A percentile compares a stretch with the other conserved stretches of the same genome.
phyloP scores from a whole-genome alignment of 805 yeast genomes.

The Kuraishia cidri region DNA sequence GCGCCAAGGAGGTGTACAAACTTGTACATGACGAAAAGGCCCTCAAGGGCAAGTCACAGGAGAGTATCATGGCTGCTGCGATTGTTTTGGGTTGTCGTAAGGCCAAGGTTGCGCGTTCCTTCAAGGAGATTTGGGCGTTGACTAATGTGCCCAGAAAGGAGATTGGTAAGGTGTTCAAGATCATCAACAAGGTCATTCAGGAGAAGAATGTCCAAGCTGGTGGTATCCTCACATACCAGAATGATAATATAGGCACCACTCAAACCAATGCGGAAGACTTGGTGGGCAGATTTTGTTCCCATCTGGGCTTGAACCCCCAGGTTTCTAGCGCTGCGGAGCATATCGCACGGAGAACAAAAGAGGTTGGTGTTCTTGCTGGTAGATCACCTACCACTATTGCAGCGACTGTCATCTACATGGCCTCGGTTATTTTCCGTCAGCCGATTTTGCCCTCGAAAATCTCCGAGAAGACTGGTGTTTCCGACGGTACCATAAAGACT shows the following conservation, averaged over 20 bases:
- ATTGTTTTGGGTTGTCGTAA: conserved; percentile 91
- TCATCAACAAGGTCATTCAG: conserved; percentile 55
- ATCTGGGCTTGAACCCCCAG: conserved; percentile 76
- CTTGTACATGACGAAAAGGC: conserved; percentile 81
- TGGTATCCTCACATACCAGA: conserved; percentile 32
- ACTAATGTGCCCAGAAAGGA: conserved; percentile 92
- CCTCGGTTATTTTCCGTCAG: conserved; percentile 78
- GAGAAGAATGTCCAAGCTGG: conserved; percentile 41
- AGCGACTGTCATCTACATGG: conserved; percentile 94
- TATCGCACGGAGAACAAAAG: conserved; percentile 84
- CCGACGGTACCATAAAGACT: conserved; percentile 95
- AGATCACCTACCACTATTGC: conserved; percentile 96
- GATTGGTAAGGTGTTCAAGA: conserved; percentile 83
- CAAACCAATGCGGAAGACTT: conserved; percentile 92
- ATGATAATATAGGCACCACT: conserved; percentile 52
- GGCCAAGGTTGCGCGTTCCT: conserved; percentile 89
- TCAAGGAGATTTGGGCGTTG: conserved; percentile 91
- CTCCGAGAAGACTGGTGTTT: conserved; percentile 89
- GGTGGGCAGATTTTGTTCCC: conserved; percentile 93
- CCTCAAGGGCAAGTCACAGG: conserved; percentile 85
- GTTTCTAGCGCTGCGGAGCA: conserved; percentile 89
- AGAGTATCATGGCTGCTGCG: conserved; percentile 93
- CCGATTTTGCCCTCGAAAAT: conserved; percentile 71
- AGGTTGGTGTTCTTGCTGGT: conserved; percentile 90
- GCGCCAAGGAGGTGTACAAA: conserved; percentile 94